A percentile compares a stretch with the other conserved stretches of the same genome.
These are phyloP conservation scores for Colletotrichum destructivum DNA, from an alignment of 2,329 filamentous ascomycete genomes.

Conservation along the genomic window DNA sequence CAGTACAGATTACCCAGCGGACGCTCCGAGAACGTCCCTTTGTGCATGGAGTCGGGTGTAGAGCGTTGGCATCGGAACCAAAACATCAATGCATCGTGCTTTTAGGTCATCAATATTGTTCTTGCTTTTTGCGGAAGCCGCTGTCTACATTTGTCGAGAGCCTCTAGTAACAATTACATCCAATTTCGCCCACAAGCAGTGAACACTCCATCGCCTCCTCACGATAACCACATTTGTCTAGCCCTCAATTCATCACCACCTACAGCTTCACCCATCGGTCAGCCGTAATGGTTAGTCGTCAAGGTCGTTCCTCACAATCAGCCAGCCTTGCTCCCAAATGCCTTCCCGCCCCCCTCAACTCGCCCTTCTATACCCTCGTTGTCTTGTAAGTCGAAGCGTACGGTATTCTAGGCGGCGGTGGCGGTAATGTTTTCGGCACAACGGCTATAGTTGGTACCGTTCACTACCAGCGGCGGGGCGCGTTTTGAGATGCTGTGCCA, in stretches of 20 bases:
- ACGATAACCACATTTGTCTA: not conserved
- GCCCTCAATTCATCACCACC: not conserved
- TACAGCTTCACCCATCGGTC: too few relatives aligned
- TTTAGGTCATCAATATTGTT: slow-evolving; percentile 15
- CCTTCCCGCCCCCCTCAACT: too few relatives aligned
- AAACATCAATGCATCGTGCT: slow-evolving; percentile 23
- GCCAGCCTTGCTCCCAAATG: not conserved
- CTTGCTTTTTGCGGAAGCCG: not conserved
- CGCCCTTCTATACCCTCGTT: too few relatives aligned
- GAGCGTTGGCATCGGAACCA: slow-evolving; percentile 27
- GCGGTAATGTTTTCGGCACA: not conserved
- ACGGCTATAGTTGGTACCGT: not conserved
- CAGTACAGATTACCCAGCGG: slow-evolving; percentile 35
- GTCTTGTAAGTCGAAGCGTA: too few relatives aligned
- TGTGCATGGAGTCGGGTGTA: slow-evolving; percentile 38
- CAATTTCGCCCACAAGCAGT: not conserved
- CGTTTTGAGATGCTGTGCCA: not conserved
- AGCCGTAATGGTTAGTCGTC: not conserved
- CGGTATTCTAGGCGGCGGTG: too few relatives aligned
- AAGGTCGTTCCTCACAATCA: not conserved
- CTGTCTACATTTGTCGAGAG: not conserved
- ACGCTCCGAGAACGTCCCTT: slow-evolving; percentile 23
- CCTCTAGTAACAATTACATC: not conserved
- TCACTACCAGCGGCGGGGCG: not conserved
- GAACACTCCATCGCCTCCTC: too few relatives aligned